These are phyloP conservation scores for Diplodia corticola DNA, from an alignment of 2,329 filamentous ascomycete species.

Conservation along the genomic window DNA sequence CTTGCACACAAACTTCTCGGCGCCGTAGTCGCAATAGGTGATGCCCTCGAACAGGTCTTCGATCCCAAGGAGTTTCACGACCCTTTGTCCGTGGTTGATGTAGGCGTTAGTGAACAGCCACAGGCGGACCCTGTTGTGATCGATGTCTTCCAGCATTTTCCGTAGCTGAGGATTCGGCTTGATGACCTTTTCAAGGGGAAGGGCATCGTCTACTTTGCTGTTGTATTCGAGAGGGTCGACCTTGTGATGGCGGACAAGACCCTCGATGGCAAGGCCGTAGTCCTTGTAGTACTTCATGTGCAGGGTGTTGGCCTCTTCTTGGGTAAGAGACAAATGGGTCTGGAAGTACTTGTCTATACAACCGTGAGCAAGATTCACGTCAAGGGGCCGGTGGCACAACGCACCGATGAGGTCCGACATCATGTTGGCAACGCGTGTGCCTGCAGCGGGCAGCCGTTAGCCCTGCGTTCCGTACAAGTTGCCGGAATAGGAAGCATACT, in stretches of 20 bases:
- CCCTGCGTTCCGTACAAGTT: not conserved
- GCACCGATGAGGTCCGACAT: constrained; percentile 78
- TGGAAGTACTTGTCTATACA: constrained; percentile 59
- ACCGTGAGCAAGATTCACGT: constrained; percentile 61
- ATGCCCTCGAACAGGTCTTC: constrained; percentile 93
- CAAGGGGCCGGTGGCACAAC: constrained; percentile 20
- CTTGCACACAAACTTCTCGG: constrained; percentile 78
- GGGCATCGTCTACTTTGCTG: constrained; percentile 86
- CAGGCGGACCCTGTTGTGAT: constrained; percentile 76
- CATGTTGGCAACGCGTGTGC: constrained; percentile 78
- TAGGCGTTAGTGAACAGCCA: constrained; percentile 99
- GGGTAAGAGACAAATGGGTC: constrained; percentile 69
- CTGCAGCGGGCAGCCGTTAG: constrained; percentile 47
- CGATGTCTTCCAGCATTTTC: constrained; percentile 76
- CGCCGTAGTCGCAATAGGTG: constrained; percentile 88
- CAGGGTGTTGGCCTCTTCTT: constrained; percentile 78
- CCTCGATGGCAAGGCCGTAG: constrained; percentile 97
- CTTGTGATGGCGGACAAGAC: constrained; percentile 88
- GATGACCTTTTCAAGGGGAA: constrained; percentile 83
- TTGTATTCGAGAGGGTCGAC: constrained; percentile 97
- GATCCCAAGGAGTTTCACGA: constrained; percentile 76
- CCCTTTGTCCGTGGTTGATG: constrained; percentile 78
- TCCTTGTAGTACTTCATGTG: constrained; percentile 92
- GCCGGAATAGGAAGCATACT: constrained; percentile 54
- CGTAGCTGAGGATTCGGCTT: constrained; percentile 74